Percentiles rank a stretch among this genome's conserved stretches.
Conservation (phyloP, 2,329 filamentous ascomycete species). For the Monilinia polystroma region DNA sequence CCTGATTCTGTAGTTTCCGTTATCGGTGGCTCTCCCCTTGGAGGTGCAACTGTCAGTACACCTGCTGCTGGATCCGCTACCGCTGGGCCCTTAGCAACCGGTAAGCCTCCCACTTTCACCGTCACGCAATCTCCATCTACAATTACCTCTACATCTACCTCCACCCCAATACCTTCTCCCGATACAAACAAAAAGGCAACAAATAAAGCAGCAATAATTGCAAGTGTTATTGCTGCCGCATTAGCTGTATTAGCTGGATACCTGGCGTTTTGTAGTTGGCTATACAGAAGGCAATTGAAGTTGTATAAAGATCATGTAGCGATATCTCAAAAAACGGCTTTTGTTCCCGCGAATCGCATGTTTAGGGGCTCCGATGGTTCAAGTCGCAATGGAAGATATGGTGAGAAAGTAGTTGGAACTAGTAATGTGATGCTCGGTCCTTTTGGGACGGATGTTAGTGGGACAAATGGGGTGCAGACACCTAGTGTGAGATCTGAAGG, state of each 20-base stretch:
- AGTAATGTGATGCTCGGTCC: constrained; percentile 30
- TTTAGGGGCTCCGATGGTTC: constrained; percentile 9
- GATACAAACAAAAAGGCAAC: constrained; percentile 28
- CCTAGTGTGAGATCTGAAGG: constrained; percentile 16
- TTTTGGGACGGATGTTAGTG: constrained; percentile 34
- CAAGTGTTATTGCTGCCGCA: constrained; percentile 61
- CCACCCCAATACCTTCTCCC: constrained; percentile 36
- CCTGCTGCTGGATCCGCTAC: constrained; percentile 63
- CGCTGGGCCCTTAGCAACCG: constrained; percentile 68
- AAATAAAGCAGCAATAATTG: constrained; percentile 47
- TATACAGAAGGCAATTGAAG: constrained; percentile 68
- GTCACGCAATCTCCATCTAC: constrained; percentile 56
- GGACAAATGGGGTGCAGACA: constrained; percentile 4
- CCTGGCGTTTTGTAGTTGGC: constrained; percentile 69
- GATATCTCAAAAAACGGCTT: constrained; percentile 58
- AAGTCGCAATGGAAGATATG: background rate
- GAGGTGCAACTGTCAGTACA: constrained; percentile 64
- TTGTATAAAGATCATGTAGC: constrained; percentile 71
- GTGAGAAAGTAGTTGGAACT: background rate
- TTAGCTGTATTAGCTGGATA: constrained; percentile 62
- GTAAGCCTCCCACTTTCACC: constrained; percentile 67
- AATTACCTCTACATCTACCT: constrained; percentile 48
- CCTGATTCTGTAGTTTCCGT: constrained; percentile 61
- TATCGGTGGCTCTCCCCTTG: constrained; percentile 59
- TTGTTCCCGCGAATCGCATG: constrained; percentile 29